These are phyloP conservation scores for Lactarius tabidus DNA, from an alignment of 768 basidiomycete species.

Conservation along the genomic window DNA sequence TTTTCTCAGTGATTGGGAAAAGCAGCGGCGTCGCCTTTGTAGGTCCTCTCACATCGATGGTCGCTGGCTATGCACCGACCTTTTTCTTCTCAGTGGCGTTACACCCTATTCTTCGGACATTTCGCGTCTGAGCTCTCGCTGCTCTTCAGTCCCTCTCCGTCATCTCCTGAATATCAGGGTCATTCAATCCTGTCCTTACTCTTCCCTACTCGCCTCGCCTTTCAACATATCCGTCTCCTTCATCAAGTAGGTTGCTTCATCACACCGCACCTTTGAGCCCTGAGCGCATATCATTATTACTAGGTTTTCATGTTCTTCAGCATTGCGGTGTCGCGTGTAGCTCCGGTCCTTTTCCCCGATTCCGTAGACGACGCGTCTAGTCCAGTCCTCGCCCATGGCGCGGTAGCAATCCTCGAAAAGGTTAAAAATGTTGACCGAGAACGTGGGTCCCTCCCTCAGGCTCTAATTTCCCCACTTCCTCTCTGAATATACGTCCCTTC, in stretches of 20 bases:
- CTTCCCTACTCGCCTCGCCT: conserved; percentile 63
- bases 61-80: conserved; percentile 1
- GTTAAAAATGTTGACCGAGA: conserved; percentile 17
- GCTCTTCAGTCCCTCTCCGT: conserved; percentile 54
- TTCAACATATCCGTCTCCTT: conserved; percentile 74
- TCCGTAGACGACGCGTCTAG: conserved; percentile 10
- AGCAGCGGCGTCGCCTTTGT: conserved; percentile 62
- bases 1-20: conserved; percentile 59
- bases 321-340: conserved; percentile 66
- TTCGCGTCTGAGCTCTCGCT: conserved; percentile 62
- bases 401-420: conserved; percentile 14
- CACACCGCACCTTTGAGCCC: neutral
- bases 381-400: conserved; percentile 4
- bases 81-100: conserved; percentile 63
- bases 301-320: conserved; percentile 64
- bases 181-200: conserved; percentile 31
- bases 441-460: conserved; percentile 1
- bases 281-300: neutral
- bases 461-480: neutral
- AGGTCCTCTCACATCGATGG: conserved; percentile 30
- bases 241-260: conserved; percentile 44
- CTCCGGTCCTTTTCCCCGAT: conserved; percentile 58
- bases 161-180: conserved; percentile 29
- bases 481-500: neutral
- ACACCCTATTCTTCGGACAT: conserved; percentile 60